Evolutionary conservation across 169 alveolate genomes (phyloP).

Genomic region (Theileria luwenshuni): DNA sequence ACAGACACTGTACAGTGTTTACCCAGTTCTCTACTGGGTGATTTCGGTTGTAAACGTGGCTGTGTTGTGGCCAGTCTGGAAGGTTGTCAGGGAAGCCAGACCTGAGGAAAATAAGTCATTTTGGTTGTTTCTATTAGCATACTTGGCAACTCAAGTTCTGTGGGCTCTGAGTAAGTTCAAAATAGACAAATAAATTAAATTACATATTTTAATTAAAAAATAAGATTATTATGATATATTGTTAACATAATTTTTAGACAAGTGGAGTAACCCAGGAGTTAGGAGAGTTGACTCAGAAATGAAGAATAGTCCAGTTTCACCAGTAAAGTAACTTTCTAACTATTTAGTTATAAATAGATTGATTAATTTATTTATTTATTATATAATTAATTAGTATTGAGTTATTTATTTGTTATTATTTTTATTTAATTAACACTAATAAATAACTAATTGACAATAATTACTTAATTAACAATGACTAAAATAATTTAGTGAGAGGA

Average conservation of each 20-base stretch:
- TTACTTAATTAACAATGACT: not conserved
- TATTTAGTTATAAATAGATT: no score
- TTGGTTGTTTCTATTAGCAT: not conserved
- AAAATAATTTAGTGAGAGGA: slow-evolving; percentile 15
- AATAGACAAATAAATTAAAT: not conserved
- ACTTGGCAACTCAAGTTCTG: not conserved
- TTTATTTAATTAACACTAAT: no score
- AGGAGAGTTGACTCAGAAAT: no score
- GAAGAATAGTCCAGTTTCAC: no score
- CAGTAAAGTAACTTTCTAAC: no score
- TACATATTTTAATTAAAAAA: not conserved
- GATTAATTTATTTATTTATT: no score
- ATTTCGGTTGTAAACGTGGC: slow-evolving; percentile 32
- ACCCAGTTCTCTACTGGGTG: slow-evolving; percentile 62
- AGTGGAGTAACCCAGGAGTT: slow-evolving; percentile 66
- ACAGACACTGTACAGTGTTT: slow-evolving; percentile 34
- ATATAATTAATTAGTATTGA: no score
- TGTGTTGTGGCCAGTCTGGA: slow-evolving; percentile 21
- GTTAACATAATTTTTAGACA: slow-evolving; percentile 47
- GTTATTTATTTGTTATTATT: no score
- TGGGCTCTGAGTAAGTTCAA: slow-evolving; percentile 16
- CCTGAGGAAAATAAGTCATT: not conserved
- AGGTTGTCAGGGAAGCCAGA: not conserved
- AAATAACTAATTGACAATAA: no score
- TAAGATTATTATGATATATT: no score